Base-by-base conservation (phyloP, 139 green algal species). In the Closterium sp. region DNA sequence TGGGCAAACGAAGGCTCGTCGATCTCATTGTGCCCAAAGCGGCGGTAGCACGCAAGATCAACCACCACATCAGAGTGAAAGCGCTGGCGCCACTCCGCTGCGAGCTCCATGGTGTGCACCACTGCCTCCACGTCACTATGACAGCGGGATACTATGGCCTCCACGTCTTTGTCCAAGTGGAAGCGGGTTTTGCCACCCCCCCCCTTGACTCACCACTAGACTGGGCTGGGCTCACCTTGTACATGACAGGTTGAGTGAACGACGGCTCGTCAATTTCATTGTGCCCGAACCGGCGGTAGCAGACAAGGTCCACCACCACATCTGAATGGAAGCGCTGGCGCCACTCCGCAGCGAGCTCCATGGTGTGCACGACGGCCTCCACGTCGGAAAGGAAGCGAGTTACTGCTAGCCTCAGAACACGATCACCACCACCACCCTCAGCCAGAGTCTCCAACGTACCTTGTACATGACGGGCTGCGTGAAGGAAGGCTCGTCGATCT, bases 251-350 rank as follows among this genome's bases (percentile, higher is more conserved):
- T 96, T 99, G 97, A 32, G 98, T 99, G 95, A 99, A 99, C 95
- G 97, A 98, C 42, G 98, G 98, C 96, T 99, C 98, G 89, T 99
- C 98, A 89, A 99, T 99, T 95, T 99, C 98, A 94, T 99, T 99
- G 97, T 99, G 98, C 5, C 97, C 97, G 90, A 97, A 96, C 92
- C 97, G 96, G 91, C 97, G 95, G 94, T 97, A 97, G 94, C 97
- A 98, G 11, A 98, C 96, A 19, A 99, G 95, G 96, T 99, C 98
- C 24, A 99, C 95, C 17, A 99, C 97, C 13, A 99, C 98, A 94
- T 99, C 98, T 0, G 38, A 95, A 93, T 98, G 97, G 94, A 96
- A 99, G 30, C 93, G 95, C 85, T 98, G 96, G 0, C 98, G 96
- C 98, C 98, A 99, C 91, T 99, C 97, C 0, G 97, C 96, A 19